Percentiles rank a stretch among this genome's conserved stretches.
Conservation (phyloP, 306 rosid genomes). For the Malus sylvestris region DNA sequence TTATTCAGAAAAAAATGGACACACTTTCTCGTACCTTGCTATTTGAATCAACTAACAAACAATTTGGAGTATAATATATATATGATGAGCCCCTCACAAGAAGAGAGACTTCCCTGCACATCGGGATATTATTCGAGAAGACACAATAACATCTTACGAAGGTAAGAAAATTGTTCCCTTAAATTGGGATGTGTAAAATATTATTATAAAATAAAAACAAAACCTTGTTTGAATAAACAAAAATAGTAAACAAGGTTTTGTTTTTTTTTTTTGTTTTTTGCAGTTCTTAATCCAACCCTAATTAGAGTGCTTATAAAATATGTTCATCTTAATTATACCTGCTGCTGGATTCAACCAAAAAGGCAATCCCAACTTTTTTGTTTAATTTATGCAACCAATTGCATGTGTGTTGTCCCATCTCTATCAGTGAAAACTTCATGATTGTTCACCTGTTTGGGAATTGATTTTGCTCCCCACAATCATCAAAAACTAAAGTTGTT, state of each 20-base stretch:
- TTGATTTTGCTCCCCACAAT: slow-evolving; percentile 77
- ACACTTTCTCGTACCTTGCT: neutral
- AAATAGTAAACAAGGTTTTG: neutral
- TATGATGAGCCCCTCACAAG: neutral
- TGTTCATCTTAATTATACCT: neutral
- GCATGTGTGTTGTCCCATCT: slow-evolving; percentile 38
- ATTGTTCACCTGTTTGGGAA: slow-evolving; percentile 58
- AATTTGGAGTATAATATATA: neutral
- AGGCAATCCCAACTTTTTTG: neutral
- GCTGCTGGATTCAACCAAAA: neutral
- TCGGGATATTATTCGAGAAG: neutral
- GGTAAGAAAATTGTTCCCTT: too few species aligned
- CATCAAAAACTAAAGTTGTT: slow-evolving; percentile 50
- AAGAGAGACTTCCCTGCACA: neutral
- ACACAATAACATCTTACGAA: neutral
- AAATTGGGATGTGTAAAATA: neutral
- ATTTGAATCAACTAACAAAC: neutral
- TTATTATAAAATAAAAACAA: too few species aligned
- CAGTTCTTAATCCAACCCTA: neutral
- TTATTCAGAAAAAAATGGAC: neutral
- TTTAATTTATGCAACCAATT: neutral
- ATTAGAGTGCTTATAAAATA: neutral
- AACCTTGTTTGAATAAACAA: neutral
- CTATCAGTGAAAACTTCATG: slow-evolving; percentile 58
- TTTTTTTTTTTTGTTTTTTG: too few species aligned